Evolutionary conservation across 2,329 filamentous ascomycete genomes (phyloP).

Genomic region (Neonectria faginata): DNA sequence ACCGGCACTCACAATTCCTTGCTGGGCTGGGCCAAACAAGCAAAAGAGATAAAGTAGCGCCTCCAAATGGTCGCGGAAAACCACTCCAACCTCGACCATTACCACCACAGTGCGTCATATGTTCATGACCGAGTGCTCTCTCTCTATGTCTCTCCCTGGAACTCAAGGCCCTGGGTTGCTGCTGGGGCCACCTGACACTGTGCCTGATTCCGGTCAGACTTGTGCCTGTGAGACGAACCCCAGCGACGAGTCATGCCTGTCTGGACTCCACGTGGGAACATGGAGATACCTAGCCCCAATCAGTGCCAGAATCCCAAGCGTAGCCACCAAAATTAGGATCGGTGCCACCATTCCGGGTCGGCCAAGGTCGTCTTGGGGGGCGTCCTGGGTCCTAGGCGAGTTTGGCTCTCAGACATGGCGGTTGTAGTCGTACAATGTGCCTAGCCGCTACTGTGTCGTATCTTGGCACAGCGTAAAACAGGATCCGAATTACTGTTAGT

Average conservation of each 20-base stretch:
- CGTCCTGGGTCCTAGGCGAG: neutral
- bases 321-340: conserved; percentile 24
- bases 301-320: conserved; percentile 2
- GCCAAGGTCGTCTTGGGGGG: conserved; percentile 1
- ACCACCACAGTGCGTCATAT: neutral
- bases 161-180: conserved; percentile 3
- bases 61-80: neutral
- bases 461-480: conserved; percentile 8
- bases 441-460: neutral
- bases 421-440: neutral
- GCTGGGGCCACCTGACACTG: conserved; percentile 28
- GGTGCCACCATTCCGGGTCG: conserved; percentile 21
- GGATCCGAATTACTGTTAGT: neutral
- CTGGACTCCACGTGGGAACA: conserved; percentile 35
- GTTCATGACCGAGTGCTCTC: neutral
- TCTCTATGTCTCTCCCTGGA: neutral
- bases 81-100: neutral
- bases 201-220: conserved; percentile 18
- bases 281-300: conserved; percentile 19
- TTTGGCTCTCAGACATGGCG: conserved; percentile 9
- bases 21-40: conserved; percentile 2
- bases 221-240: conserved; percentile 1
- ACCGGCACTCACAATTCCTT: neutral
- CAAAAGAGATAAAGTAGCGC: neutral
- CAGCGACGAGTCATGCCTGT: conserved; percentile 35